A percentile compares a stretch with the other conserved stretches of the same genome.
Conservation (phyloP, 2,329 filamentous ascomycete species). For the Colletotrichum tanaceti region DNA sequence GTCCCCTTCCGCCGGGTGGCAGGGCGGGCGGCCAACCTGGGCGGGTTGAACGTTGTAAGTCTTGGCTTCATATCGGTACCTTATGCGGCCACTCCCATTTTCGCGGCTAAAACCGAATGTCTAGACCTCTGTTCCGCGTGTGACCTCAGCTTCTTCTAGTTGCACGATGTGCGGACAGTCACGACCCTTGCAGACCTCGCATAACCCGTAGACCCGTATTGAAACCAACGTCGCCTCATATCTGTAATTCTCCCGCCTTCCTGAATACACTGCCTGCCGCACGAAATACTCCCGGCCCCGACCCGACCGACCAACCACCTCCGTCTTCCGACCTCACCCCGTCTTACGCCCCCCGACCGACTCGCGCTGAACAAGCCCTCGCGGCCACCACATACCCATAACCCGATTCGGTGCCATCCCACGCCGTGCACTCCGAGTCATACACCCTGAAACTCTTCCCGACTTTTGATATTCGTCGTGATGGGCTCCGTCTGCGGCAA, state of each 20-base stretch:
- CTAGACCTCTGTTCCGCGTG: background rate
- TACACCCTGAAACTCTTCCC: background rate
- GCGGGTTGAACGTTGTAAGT: conserved; percentile 26
- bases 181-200: conserved; percentile 1
- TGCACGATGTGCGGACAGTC: background rate
- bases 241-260: conserved; percentile 5
- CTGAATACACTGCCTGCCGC: conserved; percentile 12
- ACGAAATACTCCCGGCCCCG: conserved; percentile 3
- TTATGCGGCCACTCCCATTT: conserved; percentile 30
- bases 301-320: conserved; percentile 5
- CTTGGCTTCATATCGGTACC: conserved; percentile 38
- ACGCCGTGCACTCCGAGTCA: background rate
- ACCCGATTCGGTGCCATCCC: background rate
- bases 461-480: conserved; percentile 38
- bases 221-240: background rate
- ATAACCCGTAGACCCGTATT: conserved; percentile 7
- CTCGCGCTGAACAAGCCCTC: conserved; percentile 5
- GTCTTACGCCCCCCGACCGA: conserved; percentile 2
- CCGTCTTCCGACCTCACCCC: conserved; percentile 18
- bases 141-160: background rate
- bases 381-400: background rate
- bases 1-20: conserved; percentile 13
- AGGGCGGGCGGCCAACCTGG: background rate
- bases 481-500: conserved; percentile 95
- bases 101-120: conserved; percentile 17